Evolutionary conservation across 2,329 filamentous ascomycete species (phyloP), one percentile per base, ranked within the genome.

Genomic region (Tolypocladium inflatum): DNA sequence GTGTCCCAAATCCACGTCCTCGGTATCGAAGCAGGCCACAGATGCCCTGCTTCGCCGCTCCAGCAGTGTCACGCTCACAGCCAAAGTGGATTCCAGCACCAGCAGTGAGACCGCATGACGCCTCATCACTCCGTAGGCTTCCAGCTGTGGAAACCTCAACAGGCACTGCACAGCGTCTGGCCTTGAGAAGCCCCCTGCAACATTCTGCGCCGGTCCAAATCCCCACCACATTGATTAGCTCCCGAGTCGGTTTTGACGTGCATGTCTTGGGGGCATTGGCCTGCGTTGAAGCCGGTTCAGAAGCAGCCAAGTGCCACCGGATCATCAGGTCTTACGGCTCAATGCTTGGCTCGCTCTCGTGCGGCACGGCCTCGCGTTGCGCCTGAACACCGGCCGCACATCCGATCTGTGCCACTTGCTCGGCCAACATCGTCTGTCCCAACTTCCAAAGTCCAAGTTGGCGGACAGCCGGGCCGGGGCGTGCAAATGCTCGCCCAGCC

Each of bases 81-180:
- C 19, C 19, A 35, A 51, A 33, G 23, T 51, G 30, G 30, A 30
- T 56, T n/a, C 45, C 23, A 39, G 45, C 19, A 39, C 35, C 55
- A 33, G 38, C 11, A 21, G 41, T 41, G 33, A 30, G 17, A 37
- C 19, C 35, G 56, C 48, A 53, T 54, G 56, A 48, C 50, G 56
- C 56, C 39, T 33, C 30, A 8, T 23, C 17, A 54, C 56, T 57
- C 50, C 56, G 41, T 61, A 60, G 54, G 57, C 58, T 58, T 61
- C 58, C 60, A 55, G 55, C 55, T 57, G 58, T 35, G 39, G n/a
- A 26, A 33, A 54, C 39, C 9, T n/a, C 21, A 51, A 38, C 35
- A 26, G 10, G 45, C 43, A 37, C 38, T 30, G 43, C 21, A 41
- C 55, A 37, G 17, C 39, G 17, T 43, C 26, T 48, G 43, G 3